Base-by-base conservation (phyloP, 2,329 filamentous ascomycete species). In the Sporothrix brasiliensis region DNA sequence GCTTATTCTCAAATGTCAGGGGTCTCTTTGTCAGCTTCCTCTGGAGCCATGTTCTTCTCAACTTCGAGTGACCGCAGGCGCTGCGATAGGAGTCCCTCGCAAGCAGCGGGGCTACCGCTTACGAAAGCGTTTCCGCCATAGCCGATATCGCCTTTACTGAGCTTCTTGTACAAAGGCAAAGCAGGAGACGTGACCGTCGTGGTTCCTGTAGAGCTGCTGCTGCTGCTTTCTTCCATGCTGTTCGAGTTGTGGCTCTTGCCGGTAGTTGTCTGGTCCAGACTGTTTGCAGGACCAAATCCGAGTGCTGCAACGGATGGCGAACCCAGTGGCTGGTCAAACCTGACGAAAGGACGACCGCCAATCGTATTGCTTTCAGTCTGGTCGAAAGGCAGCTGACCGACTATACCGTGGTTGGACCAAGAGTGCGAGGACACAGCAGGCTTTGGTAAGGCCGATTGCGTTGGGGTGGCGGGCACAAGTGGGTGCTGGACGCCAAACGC, bases 81-180 rank as follows among this genome's bases (percentile, higher is more conserved):
- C 77, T 88, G 88, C 13, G 92, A 92, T 19, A 95, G 81, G 19
- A 95, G 79, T 2, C 91, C 87, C 75, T 92, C 89, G 4, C 86
- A 83, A 1, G 80, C 80, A n/a, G 79, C 81, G 2, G 72, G 68
- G 14, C 73, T 70, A 49, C 80, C 80, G 74, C 79, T 77, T 44
- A 77, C 63, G 69, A 72, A 89, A 0, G 82, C 79, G 69, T 87
- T 86, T 0, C 87, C 84, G 50, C 89, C 86, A 76, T 91, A 89
- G 49, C 88, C 85, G 24, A 83, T 78, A 72, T 92, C 89, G 6
- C 88, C 88, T 76, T 86, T 91, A 75, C 77, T 88, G 24, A 92
- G 85, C 77, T 93, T 93, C 76, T 87, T 86, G 76, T 93, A 92
- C 10, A 77, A 76, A n/a, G 63, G 47, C 19, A 52, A 27, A 27